These are phyloP conservation scores for Xylaria sp. DNA, from an alignment of 2,329 filamentous ascomycete species.

Conservation along the genomic window DNA sequence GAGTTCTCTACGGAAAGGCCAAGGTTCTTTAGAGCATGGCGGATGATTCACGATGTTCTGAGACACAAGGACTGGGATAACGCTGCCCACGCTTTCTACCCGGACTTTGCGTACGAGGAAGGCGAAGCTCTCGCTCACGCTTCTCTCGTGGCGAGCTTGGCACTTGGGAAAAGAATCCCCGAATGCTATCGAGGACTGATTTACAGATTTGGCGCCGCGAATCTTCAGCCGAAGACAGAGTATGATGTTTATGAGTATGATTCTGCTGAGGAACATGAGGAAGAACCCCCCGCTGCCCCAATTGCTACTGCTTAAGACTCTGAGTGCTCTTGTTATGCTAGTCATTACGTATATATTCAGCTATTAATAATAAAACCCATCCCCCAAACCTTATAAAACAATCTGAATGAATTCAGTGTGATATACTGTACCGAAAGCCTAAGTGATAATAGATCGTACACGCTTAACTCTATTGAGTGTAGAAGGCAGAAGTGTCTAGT, in stretches of 20 bases:
- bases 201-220: not conserved
- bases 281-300: too few relatives aligned
- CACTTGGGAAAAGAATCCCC: not conserved
- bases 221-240: not conserved
- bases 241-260: not conserved
- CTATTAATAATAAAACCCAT: too few relatives aligned
- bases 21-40: constrained; percentile 18
- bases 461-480: too few relatives aligned
- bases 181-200: not conserved
- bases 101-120: not conserved
- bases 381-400: too few relatives aligned
- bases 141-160: constrained; percentile 11
- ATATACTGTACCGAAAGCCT: too few relatives aligned
- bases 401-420: too few relatives aligned
- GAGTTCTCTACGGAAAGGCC: not conserved
- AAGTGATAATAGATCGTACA: too few relatives aligned
- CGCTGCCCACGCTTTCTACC: constrained; percentile 21
- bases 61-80: not conserved
- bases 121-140: constrained; percentile 28
- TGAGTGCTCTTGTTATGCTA: too few relatives aligned
- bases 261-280: not conserved
- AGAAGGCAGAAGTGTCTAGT: too few relatives aligned
- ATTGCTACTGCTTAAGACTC: not conserved
- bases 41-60: not conserved
- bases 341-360: too few relatives aligned